Base-by-base conservation (phyloP, 305 asterid genomes). In the Solanum chacoense region DNA sequence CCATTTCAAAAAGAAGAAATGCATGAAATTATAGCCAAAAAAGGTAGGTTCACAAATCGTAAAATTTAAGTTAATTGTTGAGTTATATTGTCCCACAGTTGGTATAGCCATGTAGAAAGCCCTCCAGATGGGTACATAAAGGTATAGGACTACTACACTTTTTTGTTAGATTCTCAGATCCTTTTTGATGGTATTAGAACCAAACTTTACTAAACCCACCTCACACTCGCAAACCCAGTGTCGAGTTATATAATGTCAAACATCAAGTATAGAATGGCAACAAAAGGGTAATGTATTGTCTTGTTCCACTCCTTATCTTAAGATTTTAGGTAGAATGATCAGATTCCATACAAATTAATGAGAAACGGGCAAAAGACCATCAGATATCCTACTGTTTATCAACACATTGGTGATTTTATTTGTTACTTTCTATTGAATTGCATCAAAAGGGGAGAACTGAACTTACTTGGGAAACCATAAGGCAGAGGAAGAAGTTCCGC, bases 391-490 rank as follows among this genome's bases (percentile, higher is more conserved):
- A 29, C 28, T 83, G 71, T 78, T 38, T 10, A 50, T 83, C 72
- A 50, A 50, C 42, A 83, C 29, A 55, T 83, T 50, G 22, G 29
- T 20, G 73, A 4, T 11, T 83, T 83, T 45, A 45, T 6, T 55
- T 50, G 86, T 81, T 45, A 81, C 90, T 87, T 71, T 37, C 50
- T 26, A 85, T 67, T 59, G 71, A 79, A 83, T 37, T 76, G 69
- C 29, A 59, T 59, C 34, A 79, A 84, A 42, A 86, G 32, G 85
- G 63, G 88, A 86, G 67, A 91, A 37, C 34, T 26, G 24, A 26
- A 85, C 93, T 89, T 94, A 97, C 98, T 93, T 97, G 99, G 81
- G 99, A 97, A 92, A 97, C 98, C 99, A 96, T 95, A 91, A 97
- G 99, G 92, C 98, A 95, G 63, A 95, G 90, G 90, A 94, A 95